Conservation (phyloP, 805 yeast species). For the Yarrowia alimentaria region DNA sequence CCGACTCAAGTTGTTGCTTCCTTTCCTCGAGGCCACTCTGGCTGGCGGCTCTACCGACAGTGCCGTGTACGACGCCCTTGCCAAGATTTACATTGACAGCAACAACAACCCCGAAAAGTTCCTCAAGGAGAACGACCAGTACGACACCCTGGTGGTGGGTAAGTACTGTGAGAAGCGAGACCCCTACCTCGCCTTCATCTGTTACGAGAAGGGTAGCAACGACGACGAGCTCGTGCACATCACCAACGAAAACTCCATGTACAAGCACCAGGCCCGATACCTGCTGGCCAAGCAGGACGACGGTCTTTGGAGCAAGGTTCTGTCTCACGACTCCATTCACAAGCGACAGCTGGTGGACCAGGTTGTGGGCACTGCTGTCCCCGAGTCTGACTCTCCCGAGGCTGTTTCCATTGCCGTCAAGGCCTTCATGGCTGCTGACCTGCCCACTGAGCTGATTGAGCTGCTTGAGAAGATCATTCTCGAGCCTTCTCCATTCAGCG, state of each 20-base stretch:
- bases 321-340: slow-evolving; percentile 75
- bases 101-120: slow-evolving; percentile 97
- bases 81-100: slow-evolving; percentile 95
- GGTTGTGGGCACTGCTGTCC: slow-evolving; percentile 93
- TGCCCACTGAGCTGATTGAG: slow-evolving; percentile 91
- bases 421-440: slow-evolving; percentile 92
- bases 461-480: slow-evolving; percentile 91
- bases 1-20: slow-evolving; percentile 84
- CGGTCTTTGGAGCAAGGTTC: slow-evolving; percentile 75
- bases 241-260: slow-evolving; percentile 97
- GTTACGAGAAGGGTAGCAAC: slow-evolving; percentile 92
- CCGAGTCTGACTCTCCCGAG: slow-evolving; percentile 88
- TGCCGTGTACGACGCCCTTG: slow-evolving; percentile 90
- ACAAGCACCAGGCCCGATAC: slow-evolving; percentile 98
- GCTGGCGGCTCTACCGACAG: slow-evolving; percentile 80
- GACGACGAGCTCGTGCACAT: slow-evolving; percentile 86
- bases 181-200: slow-evolving; percentile 96
- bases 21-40: slow-evolving; percentile 87
- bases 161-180: slow-evolving; percentile 98
- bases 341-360: slow-evolving; percentile 92
- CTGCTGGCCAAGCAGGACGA: slow-evolving; percentile 84
- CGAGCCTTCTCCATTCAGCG: slow-evolving; percentile 96
- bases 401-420: slow-evolving; percentile 91
- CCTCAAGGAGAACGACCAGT: slow-evolving; percentile 82
- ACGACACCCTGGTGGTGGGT: slow-evolving; percentile 95